phyloP scores from a whole-genome alignment of 2,329 filamentous ascomycete genomes.

The Dryadomyces quercus-mongolicae region DNA sequence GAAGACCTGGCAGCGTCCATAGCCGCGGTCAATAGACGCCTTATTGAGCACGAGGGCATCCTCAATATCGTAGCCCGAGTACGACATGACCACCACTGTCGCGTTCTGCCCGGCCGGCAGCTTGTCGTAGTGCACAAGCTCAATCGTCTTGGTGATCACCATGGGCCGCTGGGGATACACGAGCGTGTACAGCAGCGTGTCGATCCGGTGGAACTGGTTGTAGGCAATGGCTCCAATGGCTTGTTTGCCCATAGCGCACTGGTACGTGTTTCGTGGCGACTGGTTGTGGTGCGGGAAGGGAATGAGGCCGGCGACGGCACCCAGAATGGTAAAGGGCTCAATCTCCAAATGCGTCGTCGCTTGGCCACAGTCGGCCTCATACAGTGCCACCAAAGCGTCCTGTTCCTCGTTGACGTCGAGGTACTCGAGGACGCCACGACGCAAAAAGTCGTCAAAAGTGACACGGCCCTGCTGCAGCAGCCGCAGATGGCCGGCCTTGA shows the following conservation, averaged over 20 bases:
- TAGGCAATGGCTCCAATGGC: conserved; percentile 96
- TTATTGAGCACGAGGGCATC: conserved; percentile 96
- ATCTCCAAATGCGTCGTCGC: conserved; percentile 93
- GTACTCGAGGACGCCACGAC: conserved; percentile 84
- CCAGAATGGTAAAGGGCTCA: conserved; percentile 92
- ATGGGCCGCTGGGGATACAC: conserved; percentile 97
- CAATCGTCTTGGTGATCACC: conserved; percentile 94
- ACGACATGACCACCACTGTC: conserved; percentile 97
- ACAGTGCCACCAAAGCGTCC: conserved; percentile 83
- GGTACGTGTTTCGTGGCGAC: conserved; percentile 95
- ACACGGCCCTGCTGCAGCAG: conserved; percentile 72
- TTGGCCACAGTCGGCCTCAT: conserved; percentile 71
- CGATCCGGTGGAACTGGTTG: conserved; percentile 94
- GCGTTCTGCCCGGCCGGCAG: conserved; percentile 94
- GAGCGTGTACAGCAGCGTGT: conserved; percentile 90
- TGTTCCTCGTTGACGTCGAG: conserved; percentile 98
- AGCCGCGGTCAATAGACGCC: conserved; percentile 86
- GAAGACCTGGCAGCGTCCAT: conserved; percentile 96
- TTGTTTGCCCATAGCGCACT: conserved; percentile 99
- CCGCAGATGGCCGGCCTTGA: conserved; percentile 67
- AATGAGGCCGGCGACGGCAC: conserved; percentile 90
- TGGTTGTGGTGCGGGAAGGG: conserved; percentile 99
- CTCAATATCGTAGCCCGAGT: conserved; percentile 98
- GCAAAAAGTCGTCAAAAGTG: conserved; percentile 89
- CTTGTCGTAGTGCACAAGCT: conserved; percentile 94